A percentile compares a stretch with the other conserved stretches of the same genome.
Evolutionary conservation across 1,284 basidiomycete genomes (phyloP).

Genomic region (Pholiota adiposa): DNA sequence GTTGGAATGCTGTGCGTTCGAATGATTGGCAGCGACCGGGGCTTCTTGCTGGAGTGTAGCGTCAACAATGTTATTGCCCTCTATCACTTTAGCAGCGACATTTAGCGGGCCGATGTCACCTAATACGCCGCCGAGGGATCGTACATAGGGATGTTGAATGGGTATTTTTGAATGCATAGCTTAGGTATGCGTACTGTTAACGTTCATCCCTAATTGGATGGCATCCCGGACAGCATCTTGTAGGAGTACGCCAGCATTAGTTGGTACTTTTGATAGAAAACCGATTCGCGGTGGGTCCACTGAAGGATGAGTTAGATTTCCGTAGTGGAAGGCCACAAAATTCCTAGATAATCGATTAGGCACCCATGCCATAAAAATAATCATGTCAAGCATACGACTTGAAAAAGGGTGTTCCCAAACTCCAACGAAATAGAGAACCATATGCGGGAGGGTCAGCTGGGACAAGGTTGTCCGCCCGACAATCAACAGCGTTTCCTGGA

Average conservation of each 20-base stretch:
- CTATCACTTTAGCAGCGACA: background rate
- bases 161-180: background rate
- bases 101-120: background rate
- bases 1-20: background rate
- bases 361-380: background rate
- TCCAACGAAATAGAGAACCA: constrained; percentile 56
- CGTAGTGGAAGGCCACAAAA: constrained; percentile 65
- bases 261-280: constrained; percentile 61
- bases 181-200: background rate
- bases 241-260: constrained; percentile 47
- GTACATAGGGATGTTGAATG: background rate
- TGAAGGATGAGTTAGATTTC: constrained; percentile 65
- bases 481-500: constrained; percentile 42
- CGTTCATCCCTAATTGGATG: constrained; percentile 23
- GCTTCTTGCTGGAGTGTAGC: background rate
- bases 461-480: constrained; percentile 54
- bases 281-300: constrained; percentile 68
- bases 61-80: background rate
- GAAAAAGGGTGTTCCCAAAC: constrained; percentile 56
- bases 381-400: constrained; percentile 42
- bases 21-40: background rate
- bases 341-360: constrained; percentile 38
- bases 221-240: constrained; percentile 33
- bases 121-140: background rate
- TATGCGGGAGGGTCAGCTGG: constrained; percentile 49